Evolutionary conservation across 345 rosid species (phyloP), one percentile per base, ranked within the genome.

Genomic region (Raphanus raphanistrum): DNA sequence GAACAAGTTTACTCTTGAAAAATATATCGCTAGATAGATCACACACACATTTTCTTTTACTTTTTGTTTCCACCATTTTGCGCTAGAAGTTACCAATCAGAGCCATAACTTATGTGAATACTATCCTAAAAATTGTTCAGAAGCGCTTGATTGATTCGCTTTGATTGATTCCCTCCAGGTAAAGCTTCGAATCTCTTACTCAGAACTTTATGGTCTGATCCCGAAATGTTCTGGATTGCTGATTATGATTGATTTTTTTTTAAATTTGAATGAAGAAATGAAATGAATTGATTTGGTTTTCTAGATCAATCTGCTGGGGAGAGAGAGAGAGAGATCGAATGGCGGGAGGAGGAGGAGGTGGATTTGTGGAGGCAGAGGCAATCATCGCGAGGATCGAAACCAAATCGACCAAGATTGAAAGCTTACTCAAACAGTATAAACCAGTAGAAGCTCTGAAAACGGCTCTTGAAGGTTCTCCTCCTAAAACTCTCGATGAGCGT

Each of bases 381-480:
- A 88, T 90, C n/a, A 90, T 94, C 72, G 71, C 86, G 3, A 86
- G 97, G 86, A 92, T 94, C 76, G 98, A 94, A 81, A 92, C 90
- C 79, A 94, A 92, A 82, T 88, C 98, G 25, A 81, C 87, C 63
- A 94, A 88, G 86, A 94, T 94, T 70, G 98, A 94, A 81, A 89
- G 89, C 89, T 80, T 92, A 62, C 95, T 92, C 38, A 90, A 90
- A 80, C 97, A 87, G 95, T 94, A 72, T 50, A 88, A 81, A 55
- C 75, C 70, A 33, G 82, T 94, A 0, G 97, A 94, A 84, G 97
- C 97, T 71, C 88, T 90, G 48, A 90, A 92, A 89, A 94, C 96
- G 7, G 93, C 93, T 17, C 95, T 92, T 1, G 97, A 94, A 82
- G 98, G 97, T 6, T 85, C 93, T 27, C 96, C 94, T 60, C 95